Percentiles rank a stretch among this genome's conserved stretches.
These are phyloP conservation scores for Magnolia changhungtana DNA, from an alignment of 164 flowering plant genomes.

Conservation along the genomic window DNA sequence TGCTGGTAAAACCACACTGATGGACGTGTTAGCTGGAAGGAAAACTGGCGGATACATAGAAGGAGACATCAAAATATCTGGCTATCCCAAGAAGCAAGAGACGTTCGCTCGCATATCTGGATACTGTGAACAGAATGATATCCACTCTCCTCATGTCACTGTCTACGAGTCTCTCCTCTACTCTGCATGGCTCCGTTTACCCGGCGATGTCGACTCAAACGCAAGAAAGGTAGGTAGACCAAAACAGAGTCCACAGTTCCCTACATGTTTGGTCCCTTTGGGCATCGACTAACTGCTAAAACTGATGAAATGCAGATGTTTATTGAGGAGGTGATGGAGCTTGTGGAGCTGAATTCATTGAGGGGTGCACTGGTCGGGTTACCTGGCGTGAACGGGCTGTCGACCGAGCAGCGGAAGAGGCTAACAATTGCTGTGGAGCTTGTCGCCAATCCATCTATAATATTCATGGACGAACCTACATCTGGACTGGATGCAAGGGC, in stretches of 20 bases:
- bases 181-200: conserved; percentile 56
- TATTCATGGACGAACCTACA: conserved; percentile 59
- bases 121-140: conserved; percentile 51
- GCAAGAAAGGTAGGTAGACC: conserved; percentile 31
- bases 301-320: conserved; percentile 33
- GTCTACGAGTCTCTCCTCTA: conserved; percentile 44
- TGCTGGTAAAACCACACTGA: conserved; percentile 50
- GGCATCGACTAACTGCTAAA: neutral
- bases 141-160: conserved; percentile 52
- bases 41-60: conserved; percentile 46
- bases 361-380: conserved; percentile 39
- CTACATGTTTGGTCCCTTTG: neutral
- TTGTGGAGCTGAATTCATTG: conserved; percentile 39
- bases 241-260: neutral
- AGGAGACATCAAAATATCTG: conserved; percentile 38
- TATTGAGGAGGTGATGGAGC: conserved; percentile 49
- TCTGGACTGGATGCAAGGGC: conserved; percentile 59
- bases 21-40: conserved; percentile 51
- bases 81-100: conserved; percentile 45
- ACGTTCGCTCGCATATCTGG: conserved; percentile 52
- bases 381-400: conserved; percentile 46
- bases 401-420: conserved; percentile 52
- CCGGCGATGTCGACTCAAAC: conserved; percentile 30
- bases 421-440: conserved; percentile 51
- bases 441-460: conserved; percentile 50